Evolutionary conservation across 1,284 basidiomycete species (phyloP), one percentile per base, ranked within the genome.

Genomic region (Cutaneotrichosporon spelunceum): DNA sequence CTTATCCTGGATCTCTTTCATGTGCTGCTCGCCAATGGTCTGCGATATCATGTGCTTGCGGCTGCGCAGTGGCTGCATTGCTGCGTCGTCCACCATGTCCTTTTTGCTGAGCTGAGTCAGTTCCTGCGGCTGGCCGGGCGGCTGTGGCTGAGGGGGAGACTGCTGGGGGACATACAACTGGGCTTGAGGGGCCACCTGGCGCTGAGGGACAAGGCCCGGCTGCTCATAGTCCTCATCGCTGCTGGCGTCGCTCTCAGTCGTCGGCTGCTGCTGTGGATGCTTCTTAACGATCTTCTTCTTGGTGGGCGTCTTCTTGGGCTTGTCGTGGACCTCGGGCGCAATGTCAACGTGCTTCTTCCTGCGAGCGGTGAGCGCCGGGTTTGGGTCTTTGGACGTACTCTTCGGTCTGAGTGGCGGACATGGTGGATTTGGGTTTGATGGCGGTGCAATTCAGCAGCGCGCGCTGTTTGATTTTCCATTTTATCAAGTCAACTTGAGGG

Each of bases 1-100:
- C 45, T 48, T 48, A n/a, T 48, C 45, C n/a, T 48, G 21, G 21
- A 48, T 48, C 45, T 48, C 45, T 23, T 48, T 48, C 45, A 48
- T 48, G 45, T 48, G n/a, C 21, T 48, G n/a, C 11, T 48, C 23
- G n/a, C 45, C 45, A 26, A 48, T 48, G 45, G 24, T 26, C 45
- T 48, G 19, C 8, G 45, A 48, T n/a, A 26, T 26, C 45, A 48
- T 48, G 21, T 48, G n/a, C 21, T 48, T 48, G 21, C 45, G n/a
- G 5, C 14, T 21, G 45, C 21, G 45, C 21, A 48, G 24, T 14
- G 45, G 45, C 45, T 23, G n/a, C 45, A 24, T 21, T 23, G 45
- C 45, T 4, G 24, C 24, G 24, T 48, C 45, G 21, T 48, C 11
- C 8, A 26, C 14, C 5, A 23, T 24, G 45, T 42, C 45, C 19